Evolutionary conservation across 108 stramenopile species (phyloP).

Genomic region (Tribonema minus): DNA sequence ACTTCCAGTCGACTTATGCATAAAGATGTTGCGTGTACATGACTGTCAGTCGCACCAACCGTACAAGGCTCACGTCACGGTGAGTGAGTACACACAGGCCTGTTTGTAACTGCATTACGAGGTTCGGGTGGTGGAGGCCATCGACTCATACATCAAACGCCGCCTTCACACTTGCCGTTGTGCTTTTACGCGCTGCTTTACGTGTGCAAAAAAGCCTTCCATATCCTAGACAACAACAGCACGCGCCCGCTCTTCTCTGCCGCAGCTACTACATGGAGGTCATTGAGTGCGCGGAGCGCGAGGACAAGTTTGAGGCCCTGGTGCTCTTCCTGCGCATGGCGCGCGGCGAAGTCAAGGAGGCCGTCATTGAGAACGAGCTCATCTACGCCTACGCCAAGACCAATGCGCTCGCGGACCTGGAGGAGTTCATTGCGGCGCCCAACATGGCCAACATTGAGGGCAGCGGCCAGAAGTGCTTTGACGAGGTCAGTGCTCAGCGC

Average conservation of each 20-base stretch:
- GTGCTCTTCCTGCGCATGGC: slow-evolving; percentile 98
- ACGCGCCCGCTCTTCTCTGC: no score
- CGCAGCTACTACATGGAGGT: slow-evolving; percentile 87
- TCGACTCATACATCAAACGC: not conserved
- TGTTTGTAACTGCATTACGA: not conserved
- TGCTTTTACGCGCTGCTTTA: not conserved
- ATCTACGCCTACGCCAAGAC: slow-evolving; percentile 96
- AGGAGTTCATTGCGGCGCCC: slow-evolving; percentile 91
- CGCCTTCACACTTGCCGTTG: not conserved
- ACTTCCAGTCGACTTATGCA: not conserved
- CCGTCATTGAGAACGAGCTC: slow-evolving; percentile 94
- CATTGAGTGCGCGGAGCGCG: slow-evolving; percentile 86
- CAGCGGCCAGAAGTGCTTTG: slow-evolving; percentile 40
- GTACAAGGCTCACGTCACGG: not conserved
- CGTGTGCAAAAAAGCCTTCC: not conserved
- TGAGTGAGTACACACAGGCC: not conserved
- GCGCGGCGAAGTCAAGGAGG: slow-evolving; percentile 85
- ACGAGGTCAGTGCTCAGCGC: slow-evolving; percentile 22
- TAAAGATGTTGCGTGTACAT: not conserved
- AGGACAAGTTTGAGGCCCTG: slow-evolving; percentile 85
- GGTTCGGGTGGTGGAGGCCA: not conserved
- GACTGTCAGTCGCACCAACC: not conserved
- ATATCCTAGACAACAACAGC: slow-evolving; percentile 24
- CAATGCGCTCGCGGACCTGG: slow-evolving; percentile 90
- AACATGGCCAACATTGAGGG: slow-evolving; percentile 97